Conservation (phyloP, 768 basidiomycete species). For the Hortiboletus campestris region DNA sequence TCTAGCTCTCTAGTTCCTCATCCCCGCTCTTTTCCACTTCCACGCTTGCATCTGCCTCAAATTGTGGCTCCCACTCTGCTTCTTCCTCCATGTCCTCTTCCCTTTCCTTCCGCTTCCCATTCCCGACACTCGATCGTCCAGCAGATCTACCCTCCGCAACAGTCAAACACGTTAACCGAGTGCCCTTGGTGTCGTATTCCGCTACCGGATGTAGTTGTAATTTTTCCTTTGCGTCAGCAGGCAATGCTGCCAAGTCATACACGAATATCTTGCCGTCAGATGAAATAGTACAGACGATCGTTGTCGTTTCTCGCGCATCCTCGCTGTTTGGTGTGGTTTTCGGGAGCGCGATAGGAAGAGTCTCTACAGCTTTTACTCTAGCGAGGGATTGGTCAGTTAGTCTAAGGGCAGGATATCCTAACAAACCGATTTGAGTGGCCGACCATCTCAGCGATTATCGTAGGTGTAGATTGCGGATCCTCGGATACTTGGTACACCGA, state of each 20-base stretch:
- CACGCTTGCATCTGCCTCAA: slow-evolving; percentile 3
- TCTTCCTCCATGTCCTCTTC: slow-evolving; percentile 34
- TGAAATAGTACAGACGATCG: slow-evolving; percentile 72
- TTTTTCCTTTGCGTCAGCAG: slow-evolving; percentile 25
- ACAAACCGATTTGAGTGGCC: slow-evolving; percentile 85
- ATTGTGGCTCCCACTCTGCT: slow-evolving; percentile 26
- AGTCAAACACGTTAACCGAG: slow-evolving; percentile 73
- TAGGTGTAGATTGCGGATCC: slow-evolving; percentile 46
- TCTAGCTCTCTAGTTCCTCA: neutral
- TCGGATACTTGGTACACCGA: slow-evolving; percentile 67
- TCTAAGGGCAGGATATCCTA: neutral
- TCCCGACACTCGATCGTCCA: slow-evolving; percentile 15
- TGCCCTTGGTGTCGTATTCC: slow-evolving; percentile 82
- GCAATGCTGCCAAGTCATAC: slow-evolving; percentile 63
- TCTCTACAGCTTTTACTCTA: slow-evolving; percentile 82
- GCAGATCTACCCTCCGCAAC: slow-evolving; percentile 49
- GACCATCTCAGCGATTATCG: slow-evolving; percentile 64
- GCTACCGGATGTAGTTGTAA: slow-evolving; percentile 53
- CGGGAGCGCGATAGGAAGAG: slow-evolving; percentile 59
- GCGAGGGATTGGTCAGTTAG: slow-evolving; percentile 2
- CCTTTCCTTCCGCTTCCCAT: slow-evolving; percentile 38
- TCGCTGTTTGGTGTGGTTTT: slow-evolving; percentile 11
- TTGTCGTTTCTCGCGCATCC: slow-evolving; percentile 43
- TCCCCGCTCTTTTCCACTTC: slow-evolving; percentile 27
- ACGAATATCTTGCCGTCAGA: slow-evolving; percentile 86